These are phyloP conservation scores for Cynara cardunculus DNA, from an alignment of 129 eudicot species.

Conservation along the genomic window DNA sequence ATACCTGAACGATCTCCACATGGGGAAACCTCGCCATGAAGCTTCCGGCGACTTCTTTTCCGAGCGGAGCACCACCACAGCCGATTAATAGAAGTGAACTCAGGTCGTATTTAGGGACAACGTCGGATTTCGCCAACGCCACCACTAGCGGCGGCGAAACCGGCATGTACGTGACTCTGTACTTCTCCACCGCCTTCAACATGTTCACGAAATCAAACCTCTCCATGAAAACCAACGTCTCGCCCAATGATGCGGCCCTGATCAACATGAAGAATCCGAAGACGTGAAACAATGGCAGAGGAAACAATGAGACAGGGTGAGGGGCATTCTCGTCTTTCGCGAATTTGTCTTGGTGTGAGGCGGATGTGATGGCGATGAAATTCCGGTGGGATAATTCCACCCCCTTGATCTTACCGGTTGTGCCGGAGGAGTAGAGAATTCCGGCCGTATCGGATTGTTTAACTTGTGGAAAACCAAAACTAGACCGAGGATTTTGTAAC, in stretches of 20 bases:
- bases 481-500: constrained; percentile 14
- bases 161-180: constrained; percentile 72
- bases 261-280: constrained; percentile 80
- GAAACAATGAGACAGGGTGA: constrained; percentile 50
- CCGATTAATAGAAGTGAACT: constrained; percentile 63
- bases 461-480: not conserved
- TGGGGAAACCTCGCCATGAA: constrained; percentile 63
- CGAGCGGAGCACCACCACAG: constrained; percentile 90
- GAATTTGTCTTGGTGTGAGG: constrained; percentile 14
- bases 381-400: constrained; percentile 86
- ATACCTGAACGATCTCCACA: constrained; percentile 63
- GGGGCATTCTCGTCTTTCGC: not conserved
- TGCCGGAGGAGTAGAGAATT: constrained; percentile 84
- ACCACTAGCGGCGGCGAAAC: constrained; percentile 95
- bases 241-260: constrained; percentile 59
- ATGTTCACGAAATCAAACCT: constrained; percentile 70
- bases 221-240: constrained; percentile 63
- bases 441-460: constrained; percentile 65
- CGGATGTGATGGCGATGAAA: constrained; percentile 43
- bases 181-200: constrained; percentile 78
- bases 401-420: constrained; percentile 85
- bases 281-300: constrained; percentile 87
- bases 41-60: constrained; percentile 57
- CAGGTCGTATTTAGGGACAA: constrained; percentile 55
- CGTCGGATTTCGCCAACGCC: constrained; percentile 75